Conservation (phyloP, 169 alveolate genomes). For the Miamiensis avidus region DNA sequence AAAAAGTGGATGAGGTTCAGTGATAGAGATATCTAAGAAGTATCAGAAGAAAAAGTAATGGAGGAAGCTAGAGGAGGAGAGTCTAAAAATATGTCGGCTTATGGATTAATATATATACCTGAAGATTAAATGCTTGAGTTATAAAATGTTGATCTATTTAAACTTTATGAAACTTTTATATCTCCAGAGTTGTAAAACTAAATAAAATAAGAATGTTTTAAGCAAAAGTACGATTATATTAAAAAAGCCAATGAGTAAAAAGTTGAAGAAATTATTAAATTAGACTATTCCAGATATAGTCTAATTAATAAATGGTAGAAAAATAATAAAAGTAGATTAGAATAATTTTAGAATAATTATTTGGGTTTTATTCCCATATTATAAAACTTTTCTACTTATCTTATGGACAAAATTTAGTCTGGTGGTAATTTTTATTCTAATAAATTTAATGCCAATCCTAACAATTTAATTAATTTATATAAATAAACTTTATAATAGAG, state of each 20-base stretch:
- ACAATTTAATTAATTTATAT: no score
- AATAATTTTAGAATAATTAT: no score
- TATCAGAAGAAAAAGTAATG: not conserved
- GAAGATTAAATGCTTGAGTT: not conserved
- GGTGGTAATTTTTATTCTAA: no score
- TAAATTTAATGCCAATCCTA: no score
- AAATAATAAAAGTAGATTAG: not conserved
- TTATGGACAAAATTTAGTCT: not conserved
- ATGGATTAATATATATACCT: not conserved
- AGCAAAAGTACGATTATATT: not conserved
- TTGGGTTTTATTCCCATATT: not conserved
- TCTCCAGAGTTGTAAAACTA: not conserved
- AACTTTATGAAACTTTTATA: not conserved
- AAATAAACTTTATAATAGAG: no score
- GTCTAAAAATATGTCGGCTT: not conserved
- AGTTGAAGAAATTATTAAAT: not conserved
- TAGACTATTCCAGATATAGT: not conserved
- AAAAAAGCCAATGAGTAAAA: not conserved
- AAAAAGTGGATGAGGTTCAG: not conserved
- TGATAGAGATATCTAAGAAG: not conserved
- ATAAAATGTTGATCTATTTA: not conserved
- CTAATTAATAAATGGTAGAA: not conserved
- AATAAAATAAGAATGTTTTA: no score
- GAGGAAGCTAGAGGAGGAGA: not conserved
- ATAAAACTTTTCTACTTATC: not conserved